phyloP scores from a whole-genome alignment of 2,329 filamentous ascomycete species.

The Mycosphaerella arachidis region DNA sequence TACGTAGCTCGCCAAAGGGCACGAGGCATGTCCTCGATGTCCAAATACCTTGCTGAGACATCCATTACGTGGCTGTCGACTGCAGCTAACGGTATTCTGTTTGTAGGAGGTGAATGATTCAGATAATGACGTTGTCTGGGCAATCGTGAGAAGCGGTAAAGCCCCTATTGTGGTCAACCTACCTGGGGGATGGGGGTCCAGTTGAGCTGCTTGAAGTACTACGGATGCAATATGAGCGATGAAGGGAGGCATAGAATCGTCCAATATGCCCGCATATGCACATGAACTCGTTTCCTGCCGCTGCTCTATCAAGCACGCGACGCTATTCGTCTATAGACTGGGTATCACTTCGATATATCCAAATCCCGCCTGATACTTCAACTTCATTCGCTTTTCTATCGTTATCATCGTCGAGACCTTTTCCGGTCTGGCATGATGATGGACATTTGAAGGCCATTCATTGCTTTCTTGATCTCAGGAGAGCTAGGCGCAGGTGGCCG shows the following conservation, averaged over 20 bases:
- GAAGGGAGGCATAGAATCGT: not conserved
- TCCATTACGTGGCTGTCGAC: not conserved
- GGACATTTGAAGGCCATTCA: conserved; percentile 19
- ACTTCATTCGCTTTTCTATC: not conserved
- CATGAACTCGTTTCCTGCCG: not conserved
- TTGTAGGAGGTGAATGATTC: conserved; percentile 57
- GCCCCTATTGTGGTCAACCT: conserved; percentile 16
- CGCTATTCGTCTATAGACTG: not conserved
- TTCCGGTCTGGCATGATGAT: conserved; percentile 8
- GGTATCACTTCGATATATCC: not conserved
- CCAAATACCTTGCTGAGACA: not conserved
- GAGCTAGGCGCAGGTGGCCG: conserved; percentile 8
- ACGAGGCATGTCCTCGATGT: too few species aligned
- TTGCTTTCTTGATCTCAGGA: conserved; percentile 11
- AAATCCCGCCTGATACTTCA: too few species aligned
- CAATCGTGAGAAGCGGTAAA: conserved; percentile 58
- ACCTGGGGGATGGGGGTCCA: conserved; percentile 16
- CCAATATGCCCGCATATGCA: not conserved
- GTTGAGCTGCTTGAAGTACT: not conserved
- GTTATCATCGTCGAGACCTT: not conserved
- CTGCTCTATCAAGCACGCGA: not conserved
- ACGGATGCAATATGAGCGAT: not conserved
- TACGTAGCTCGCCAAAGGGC: not conserved
- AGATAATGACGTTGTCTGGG: conserved; percentile 60
- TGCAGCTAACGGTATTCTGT: not conserved